Evolutionary conservation across 192 early-diverging fungal genomes (phyloP).

Genomic region (Allomyces javanicus): DNA sequence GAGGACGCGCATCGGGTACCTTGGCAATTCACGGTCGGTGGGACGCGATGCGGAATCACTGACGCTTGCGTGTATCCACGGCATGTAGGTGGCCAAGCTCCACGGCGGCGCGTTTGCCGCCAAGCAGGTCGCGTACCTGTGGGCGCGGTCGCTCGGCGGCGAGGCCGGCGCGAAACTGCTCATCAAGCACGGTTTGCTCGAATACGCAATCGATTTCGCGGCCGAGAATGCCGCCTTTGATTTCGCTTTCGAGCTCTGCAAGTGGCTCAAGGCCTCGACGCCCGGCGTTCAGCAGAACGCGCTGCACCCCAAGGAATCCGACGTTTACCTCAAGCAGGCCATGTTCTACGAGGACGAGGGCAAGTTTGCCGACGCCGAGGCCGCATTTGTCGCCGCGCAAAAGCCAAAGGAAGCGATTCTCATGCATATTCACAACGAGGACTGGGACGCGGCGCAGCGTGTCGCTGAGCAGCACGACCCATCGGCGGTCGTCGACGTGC

Average conservation of each 20-base stretch:
- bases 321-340: conserved; percentile 46
- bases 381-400: conserved; percentile 26
- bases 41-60: not conserved
- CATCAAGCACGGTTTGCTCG: conserved; percentile 32
- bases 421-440: conserved; percentile 37
- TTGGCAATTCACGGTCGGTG: not conserved
- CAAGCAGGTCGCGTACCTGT: conserved; percentile 46
- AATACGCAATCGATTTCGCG: conserved; percentile 45
- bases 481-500: conserved; percentile 25
- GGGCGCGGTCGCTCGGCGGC: conserved; percentile 40
- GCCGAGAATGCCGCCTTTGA: conserved; percentile 46
- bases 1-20: conserved; percentile 41
- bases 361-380: conserved; percentile 39
- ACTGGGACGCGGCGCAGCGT: conserved; percentile 35
- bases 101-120: conserved; percentile 30
- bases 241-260: conserved; percentile 39
- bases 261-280: conserved; percentile 11
- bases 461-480: conserved; percentile 41
- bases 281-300: conserved; percentile 4
- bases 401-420: conserved; percentile 8
- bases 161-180: conserved; percentile 43
- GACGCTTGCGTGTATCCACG: not conserved
- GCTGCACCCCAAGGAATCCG: conserved; percentile 35
- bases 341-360: conserved; percentile 22
- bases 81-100: conserved; percentile 26